Evolutionary conservation across 2,329 filamentous ascomycete species (phyloP).

Genomic region (Geosmithia putterillii): DNA sequence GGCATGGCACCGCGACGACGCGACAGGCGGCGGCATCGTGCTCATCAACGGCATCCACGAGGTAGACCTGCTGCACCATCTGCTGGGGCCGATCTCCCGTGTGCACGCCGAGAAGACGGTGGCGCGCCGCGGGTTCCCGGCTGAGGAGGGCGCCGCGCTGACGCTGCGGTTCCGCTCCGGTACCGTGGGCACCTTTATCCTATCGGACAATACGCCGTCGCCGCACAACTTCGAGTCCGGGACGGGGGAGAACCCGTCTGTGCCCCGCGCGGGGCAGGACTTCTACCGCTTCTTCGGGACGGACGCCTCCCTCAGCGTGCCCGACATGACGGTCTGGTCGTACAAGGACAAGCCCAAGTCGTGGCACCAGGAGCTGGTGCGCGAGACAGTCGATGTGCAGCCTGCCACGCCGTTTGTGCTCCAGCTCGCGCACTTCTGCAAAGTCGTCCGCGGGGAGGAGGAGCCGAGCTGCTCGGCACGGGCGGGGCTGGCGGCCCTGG

Average conservation of each 20-base stretch:
- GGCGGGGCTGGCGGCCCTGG: slow-evolving; percentile 36
- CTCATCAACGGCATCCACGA: slow-evolving; percentile 51
- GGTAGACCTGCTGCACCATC: slow-evolving; percentile 42
- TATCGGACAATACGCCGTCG: slow-evolving; percentile 37
- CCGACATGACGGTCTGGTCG: slow-evolving; percentile 37
- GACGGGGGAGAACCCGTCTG: slow-evolving; percentile 44
- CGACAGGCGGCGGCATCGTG: slow-evolving; percentile 37
- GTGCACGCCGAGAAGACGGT: slow-evolving; percentile 35
- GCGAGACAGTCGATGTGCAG: slow-evolving; percentile 11
- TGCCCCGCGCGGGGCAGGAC: slow-evolving; percentile 27
- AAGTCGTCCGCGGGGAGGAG: slow-evolving; percentile 28
- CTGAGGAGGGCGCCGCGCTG: slow-evolving; percentile 44
- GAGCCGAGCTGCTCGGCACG: slow-evolving; percentile 31
- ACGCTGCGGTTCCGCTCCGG: slow-evolving; percentile 39
- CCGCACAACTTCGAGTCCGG: slow-evolving; percentile 43
- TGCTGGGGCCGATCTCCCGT: slow-evolving; percentile 38
- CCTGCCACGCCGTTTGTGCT: slow-evolving; percentile 31
- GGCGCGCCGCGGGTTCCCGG: slow-evolving; percentile 30
- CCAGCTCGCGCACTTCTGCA: slow-evolving; percentile 38
- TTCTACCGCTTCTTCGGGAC: slow-evolving; percentile 45
- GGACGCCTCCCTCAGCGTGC: slow-evolving; percentile 36
- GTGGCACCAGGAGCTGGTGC: slow-evolving; percentile 24
- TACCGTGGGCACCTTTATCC: slow-evolving; percentile 41
- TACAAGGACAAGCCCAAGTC: slow-evolving; percentile 25
- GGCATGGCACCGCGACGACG: slow-evolving; percentile 30